phyloP scores from a whole-genome alignment of 2,329 filamentous ascomycete genomes.

The Apiospora aurea region DNA sequence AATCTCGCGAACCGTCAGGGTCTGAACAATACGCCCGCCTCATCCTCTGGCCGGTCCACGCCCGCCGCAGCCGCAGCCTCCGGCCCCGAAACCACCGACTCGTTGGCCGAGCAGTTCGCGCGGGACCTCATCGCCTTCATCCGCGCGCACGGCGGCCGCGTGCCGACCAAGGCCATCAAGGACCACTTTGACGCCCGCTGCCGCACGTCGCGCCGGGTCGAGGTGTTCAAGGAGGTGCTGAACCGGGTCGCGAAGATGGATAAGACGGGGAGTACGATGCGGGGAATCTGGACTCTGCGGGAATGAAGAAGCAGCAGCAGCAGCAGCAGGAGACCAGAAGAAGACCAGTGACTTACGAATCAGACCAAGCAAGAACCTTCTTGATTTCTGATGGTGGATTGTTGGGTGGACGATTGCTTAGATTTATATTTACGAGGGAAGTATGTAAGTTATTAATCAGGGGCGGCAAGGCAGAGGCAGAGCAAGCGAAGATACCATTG shows the following conservation, averaged over 20 bases:
- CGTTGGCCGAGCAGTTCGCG: conserved; percentile 4
- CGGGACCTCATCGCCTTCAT: conserved; percentile 68
- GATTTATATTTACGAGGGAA: neutral
- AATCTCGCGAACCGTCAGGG: conserved; percentile 66
- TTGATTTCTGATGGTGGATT: neutral
- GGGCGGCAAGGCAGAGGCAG: neutral
- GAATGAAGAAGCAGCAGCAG: neutral
- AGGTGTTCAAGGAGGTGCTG: conserved; percentile 84
- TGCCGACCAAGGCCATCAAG: conserved; percentile 84
- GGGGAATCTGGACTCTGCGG: conserved; percentile 55
- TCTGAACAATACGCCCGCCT: conserved; percentile 28
- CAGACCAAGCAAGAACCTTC: neutral
- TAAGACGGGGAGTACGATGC: conserved; percentile 59
- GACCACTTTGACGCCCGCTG: conserved; percentile 90
- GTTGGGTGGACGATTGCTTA: neutral
- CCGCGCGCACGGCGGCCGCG: conserved; percentile 76
- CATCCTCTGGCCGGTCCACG: conserved; percentile 10
- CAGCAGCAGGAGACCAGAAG: neutral
- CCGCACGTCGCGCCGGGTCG: conserved; percentile 69
- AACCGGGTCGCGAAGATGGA: conserved; percentile 78
- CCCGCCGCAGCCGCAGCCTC: conserved; percentile 44
- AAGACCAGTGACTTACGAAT: neutral
- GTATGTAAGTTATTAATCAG: neutral
- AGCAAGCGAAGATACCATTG: conserved; percentile 10
- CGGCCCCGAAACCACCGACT: neutral